A percentile compares a stretch with the other conserved stretches of the same genome.
These are phyloP conservation scores for Epichloe bromicola DNA, from an alignment of 2,329 filamentous ascomycete genomes.

Conservation along the genomic window DNA sequence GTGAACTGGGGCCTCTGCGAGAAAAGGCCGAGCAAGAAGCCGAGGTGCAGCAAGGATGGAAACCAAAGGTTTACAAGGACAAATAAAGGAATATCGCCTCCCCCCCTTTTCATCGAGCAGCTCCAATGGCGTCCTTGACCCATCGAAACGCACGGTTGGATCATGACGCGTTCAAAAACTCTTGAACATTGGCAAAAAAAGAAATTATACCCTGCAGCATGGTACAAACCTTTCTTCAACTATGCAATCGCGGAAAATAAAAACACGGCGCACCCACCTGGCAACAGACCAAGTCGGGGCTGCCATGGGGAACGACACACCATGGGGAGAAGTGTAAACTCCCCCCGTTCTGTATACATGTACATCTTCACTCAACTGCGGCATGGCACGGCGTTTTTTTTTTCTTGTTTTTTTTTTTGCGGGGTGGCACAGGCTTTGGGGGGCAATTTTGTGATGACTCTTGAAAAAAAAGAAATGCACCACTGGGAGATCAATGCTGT, in stretches of 20 bases:
- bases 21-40: constrained; percentile 62
- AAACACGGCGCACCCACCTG: not conserved
- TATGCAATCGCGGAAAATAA: not conserved
- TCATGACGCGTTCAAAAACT: too few species aligned
- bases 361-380: constrained; percentile 41
- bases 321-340: not conserved
- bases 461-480: constrained; percentile 5
- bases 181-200: too few species aligned
- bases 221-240: not conserved
- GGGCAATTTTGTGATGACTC: constrained; percentile 4
- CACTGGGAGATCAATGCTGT: constrained; percentile 13
- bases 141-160: too few species aligned
- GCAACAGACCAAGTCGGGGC: not conserved
- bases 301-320: not conserved
- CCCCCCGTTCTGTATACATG: constrained; percentile 22
- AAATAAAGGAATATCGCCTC: constrained; percentile 29
- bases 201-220: too few species aligned
- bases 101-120: not conserved
- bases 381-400: constrained; percentile 39
- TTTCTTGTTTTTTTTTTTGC: not conserved
- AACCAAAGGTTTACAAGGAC: constrained; percentile 90
- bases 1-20: constrained; percentile 61
- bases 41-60: constrained; percentile 76
- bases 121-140: not conserved
- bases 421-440: constrained; percentile 11